These are phyloP conservation scores for Fusarium equiseti DNA, from an alignment of 2,329 filamentous ascomycete genomes.

Conservation along the genomic window DNA sequence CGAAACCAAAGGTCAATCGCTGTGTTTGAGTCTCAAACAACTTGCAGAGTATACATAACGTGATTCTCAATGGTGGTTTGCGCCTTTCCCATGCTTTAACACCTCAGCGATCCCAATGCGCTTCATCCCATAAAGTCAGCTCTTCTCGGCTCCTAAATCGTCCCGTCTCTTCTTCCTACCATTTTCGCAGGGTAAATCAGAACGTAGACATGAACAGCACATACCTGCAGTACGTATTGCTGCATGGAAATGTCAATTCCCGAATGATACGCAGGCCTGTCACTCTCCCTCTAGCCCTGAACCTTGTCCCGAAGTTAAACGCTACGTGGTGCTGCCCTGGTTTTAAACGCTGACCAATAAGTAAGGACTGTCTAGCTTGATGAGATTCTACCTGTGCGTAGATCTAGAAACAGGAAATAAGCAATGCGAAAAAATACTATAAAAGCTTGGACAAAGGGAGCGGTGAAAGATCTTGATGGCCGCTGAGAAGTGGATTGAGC, in stretches of 20 bases:
- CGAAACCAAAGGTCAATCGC: too few relatives aligned
- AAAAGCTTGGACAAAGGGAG: background rate
- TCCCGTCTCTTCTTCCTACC: background rate
- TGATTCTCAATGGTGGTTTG: background rate
- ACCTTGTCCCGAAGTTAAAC: constrained; percentile 6
- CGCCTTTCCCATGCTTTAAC: background rate
- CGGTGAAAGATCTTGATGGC: background rate
- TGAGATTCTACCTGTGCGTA: background rate
- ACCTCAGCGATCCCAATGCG: background rate
- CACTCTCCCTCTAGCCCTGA: constrained; percentile 3
- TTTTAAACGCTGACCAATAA: background rate
- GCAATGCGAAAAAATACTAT: background rate
- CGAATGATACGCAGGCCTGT: constrained; percentile 3
- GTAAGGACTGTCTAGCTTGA: background rate
- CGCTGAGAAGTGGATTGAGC: background rate
- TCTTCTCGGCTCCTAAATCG: background rate
- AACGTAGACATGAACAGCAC: background rate
- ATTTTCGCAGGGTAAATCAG: background rate
- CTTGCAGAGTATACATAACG: too few relatives aligned
- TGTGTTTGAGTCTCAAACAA: too few relatives aligned
- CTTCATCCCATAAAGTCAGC: background rate
- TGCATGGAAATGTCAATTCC: constrained; percentile 6
- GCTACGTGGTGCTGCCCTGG: constrained; percentile 4
- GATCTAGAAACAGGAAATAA: background rate
- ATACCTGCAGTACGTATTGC: background rate